Evolutionary conservation across 352 stramenopile genomes (phyloP).

Genomic region (Globisporangium splendens): DNA sequence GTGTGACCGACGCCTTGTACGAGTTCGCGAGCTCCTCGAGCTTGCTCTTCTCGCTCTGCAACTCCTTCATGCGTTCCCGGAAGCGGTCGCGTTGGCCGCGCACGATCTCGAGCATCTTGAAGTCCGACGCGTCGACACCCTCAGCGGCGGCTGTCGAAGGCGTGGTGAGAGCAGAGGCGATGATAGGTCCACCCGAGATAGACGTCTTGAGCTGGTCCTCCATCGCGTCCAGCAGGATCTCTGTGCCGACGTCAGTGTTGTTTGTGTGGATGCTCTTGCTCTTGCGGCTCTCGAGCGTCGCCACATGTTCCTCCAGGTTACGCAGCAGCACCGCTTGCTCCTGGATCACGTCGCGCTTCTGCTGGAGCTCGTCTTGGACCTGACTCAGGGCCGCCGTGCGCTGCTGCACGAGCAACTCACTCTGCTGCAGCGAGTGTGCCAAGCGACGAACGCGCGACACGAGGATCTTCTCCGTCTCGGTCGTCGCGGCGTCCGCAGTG

Average conservation of each 20-base stretch:
- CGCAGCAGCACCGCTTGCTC: conserved; percentile 51
- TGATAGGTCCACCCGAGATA: neutral
- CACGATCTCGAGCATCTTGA: conserved; percentile 85
- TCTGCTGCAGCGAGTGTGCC: conserved; percentile 68
- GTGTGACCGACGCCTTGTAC: conserved; percentile 59
- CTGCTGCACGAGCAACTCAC: conserved; percentile 41
- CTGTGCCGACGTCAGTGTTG: conserved; percentile 38
- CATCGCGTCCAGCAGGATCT: conserved; percentile 74
- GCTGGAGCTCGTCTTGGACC: conserved; percentile 23
- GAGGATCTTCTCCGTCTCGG: conserved; percentile 58
- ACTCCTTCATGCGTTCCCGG: conserved; percentile 79
- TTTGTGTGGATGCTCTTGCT: conserved; percentile 22
- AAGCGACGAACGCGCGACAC: conserved; percentile 63
- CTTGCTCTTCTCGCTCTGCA: conserved; percentile 67
- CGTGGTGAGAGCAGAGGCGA: neutral
- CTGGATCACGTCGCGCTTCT: conserved; percentile 34
- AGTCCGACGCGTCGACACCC: conserved; percentile 26
- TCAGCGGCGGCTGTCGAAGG: conserved; percentile 10
- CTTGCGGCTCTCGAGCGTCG: conserved; percentile 44
- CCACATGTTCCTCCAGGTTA: conserved; percentile 67
- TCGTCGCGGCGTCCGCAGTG: conserved; percentile 10
- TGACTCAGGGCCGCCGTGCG: conserved; percentile 31
- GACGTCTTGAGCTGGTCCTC: conserved; percentile 40
- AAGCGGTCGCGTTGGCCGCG: conserved; percentile 78
- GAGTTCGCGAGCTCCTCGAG: conserved; percentile 61